A percentile compares a stretch with the other conserved stretches of the same genome.
These are phyloP conservation scores for Ophiognomonia clavigignenti-juglandacearum DNA, from an alignment of 2,329 filamentous ascomycete species.

Conservation along the genomic window DNA sequence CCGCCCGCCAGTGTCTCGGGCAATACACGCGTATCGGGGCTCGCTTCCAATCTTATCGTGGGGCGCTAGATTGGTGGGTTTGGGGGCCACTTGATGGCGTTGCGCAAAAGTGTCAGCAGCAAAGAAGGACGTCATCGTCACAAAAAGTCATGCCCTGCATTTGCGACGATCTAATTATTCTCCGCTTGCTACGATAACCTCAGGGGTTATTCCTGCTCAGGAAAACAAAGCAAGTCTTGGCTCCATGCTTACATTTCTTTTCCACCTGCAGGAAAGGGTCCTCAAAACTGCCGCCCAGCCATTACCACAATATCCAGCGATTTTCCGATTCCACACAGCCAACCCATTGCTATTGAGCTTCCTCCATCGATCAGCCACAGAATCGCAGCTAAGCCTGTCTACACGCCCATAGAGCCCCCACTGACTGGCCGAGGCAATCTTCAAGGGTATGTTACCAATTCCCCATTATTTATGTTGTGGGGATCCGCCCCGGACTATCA, in stretches of 20 bases:
- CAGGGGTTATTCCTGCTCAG: conserved; percentile 5
- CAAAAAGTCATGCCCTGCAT: background rate
- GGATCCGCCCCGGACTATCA: background rate
- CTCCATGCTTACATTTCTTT: too few relatives aligned
- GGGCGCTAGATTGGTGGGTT: background rate
- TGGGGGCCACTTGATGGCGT: background rate
- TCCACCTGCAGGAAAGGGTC: conserved; percentile 5
- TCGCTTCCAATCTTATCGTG: background rate
- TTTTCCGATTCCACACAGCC: conserved; percentile 24
- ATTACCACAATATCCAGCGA: conserved; percentile 17
- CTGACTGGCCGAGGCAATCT: conserved; percentile 56
- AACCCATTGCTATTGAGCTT: conserved; percentile 50
- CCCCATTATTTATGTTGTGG: conserved; percentile 1
- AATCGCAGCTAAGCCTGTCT: conserved; percentile 33
- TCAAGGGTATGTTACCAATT: conserved; percentile 54
- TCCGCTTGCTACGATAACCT: conserved; percentile 5
- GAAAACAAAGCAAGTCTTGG: background rate
- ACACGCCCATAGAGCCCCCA: conserved; percentile 43
- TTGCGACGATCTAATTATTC: background rate
- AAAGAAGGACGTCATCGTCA: conserved; percentile 6
- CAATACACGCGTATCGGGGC: too few relatives aligned
- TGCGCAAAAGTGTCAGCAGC: background rate
- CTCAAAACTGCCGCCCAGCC: conserved; percentile 15
- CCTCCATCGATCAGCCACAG: conserved; percentile 32
- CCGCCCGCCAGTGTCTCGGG: conserved; percentile 2